Base-by-base conservation (phyloP, 208 protist species). In the Acanthamoeba sp. region DNA sequence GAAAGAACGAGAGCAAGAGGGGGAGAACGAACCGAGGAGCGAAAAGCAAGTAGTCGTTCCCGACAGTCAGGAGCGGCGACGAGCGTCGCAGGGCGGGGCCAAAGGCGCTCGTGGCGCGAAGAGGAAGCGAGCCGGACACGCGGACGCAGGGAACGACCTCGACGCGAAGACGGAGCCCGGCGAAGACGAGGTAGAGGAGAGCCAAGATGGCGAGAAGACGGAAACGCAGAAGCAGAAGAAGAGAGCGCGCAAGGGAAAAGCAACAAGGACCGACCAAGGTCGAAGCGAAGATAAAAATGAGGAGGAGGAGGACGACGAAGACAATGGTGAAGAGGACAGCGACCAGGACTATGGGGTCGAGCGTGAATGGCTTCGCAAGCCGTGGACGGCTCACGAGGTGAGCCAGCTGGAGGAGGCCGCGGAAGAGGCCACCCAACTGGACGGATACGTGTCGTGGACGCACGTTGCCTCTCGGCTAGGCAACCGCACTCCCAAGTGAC, bases 401-500 rank as follows among this genome's bases (percentile, higher is more conserved):
- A 10, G 32, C 9, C 45, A 12, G 27, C 78, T 87, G 24, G 45
- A 87, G 9, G 9, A 52, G 12, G 78, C 78, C 5, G 27, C 48
- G 42, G 27, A 87, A 10, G 42, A 87, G 45, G 29, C 32, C 36
- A 45, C 4, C n/a, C 4, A 0, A 4, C 27, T 24, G 29, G 42
- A 27, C 22, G 7, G 7, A 1, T n/a, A n/a, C n/a, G 45, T 87
- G 12, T 87, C 78, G 9, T 87, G 78, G 78, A n/a, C 24, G 38
- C 38, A 50, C 42, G 78, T 87, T 18, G 78, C 45, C 48, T 4
- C 38, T 12, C 38, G 59, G 48, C 12, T 87, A 22, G 48, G 78
- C 69, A 45, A 78, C 34, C 78, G 78, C 78, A 87, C 78, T 5
- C 78, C 78, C 14, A 27, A 24, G 78, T 87, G 73, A 4, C 64